These are phyloP conservation scores for Rhizopus stolonifer DNA, from an alignment of 371 early-diverging fungal genomes.

Conservation along the genomic window DNA sequence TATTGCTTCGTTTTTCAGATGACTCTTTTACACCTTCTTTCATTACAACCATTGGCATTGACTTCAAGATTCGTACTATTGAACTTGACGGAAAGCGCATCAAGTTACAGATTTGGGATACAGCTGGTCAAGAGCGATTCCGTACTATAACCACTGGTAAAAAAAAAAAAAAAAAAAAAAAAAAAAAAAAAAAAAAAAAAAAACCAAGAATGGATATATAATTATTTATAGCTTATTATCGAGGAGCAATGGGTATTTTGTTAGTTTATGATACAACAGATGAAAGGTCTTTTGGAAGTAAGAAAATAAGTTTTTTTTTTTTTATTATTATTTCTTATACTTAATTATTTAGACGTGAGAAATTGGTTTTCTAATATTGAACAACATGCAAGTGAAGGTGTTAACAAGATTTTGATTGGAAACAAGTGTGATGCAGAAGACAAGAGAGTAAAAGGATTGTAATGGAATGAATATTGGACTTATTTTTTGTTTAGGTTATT, in stretches of 20 bases:
- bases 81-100: conserved; percentile 97
- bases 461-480: neutral
- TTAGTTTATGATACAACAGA: conserved; percentile 99
- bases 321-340: neutral
- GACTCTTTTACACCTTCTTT: conserved; percentile 98
- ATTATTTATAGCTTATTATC: conserved; percentile 84
- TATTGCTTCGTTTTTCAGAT: conserved; percentile 96
- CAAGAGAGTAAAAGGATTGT: conserved; percentile 62
- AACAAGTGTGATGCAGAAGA: conserved; percentile 98
- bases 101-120: conserved; percentile 99
- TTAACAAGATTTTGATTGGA: conserved; percentile 97
- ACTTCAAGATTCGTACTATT: conserved; percentile 99
- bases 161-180: neutral
- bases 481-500: conserved; percentile 34
- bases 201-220: too few relatives aligned
- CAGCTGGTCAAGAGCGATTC: conserved; percentile 99
- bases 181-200: too few relatives aligned
- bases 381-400: conserved; percentile 95
- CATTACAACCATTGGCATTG: conserved; percentile 99
- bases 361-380: conserved; percentile 99
- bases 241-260: conserved; percentile 99
- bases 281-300: conserved; percentile 94
- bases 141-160: conserved; percentile 97
- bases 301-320: conserved; percentile 13
- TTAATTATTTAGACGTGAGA: conserved; percentile 82